Percentiles rank a stretch among this genome's conserved stretches.
phyloP scores from a whole-genome alignment of 1,284 basidiomycete species.

The Ganoderma lucidum region DNA sequence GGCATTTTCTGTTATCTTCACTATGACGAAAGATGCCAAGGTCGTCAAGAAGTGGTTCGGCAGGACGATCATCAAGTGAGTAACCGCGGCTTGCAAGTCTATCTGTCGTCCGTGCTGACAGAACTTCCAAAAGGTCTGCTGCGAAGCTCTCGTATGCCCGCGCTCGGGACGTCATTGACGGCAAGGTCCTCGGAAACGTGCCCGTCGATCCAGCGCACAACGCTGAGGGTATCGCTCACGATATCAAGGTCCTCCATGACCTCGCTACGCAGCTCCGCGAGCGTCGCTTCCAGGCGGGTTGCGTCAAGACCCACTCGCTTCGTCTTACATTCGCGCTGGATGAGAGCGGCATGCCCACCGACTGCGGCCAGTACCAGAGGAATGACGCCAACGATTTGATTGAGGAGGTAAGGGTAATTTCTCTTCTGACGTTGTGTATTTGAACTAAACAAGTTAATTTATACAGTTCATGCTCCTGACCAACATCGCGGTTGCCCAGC shows the following conservation, averaged over 20 bases:
- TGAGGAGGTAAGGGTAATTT: constrained; percentile 75
- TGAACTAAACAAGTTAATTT: constrained; percentile 13
- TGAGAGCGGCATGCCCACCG: constrained; percentile 82
- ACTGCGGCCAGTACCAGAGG: constrained; percentile 74
- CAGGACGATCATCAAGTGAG: constrained; percentile 89
- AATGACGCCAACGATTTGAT: constrained; percentile 85
- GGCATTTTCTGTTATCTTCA: constrained; percentile 90
- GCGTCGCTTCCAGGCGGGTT: constrained; percentile 84
- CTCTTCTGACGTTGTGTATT: background rate
- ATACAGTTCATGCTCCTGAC: constrained; percentile 91
- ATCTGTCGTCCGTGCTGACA: background rate
- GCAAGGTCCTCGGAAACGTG: constrained; percentile 63
- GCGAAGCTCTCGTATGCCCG: constrained; percentile 87
- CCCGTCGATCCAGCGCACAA: constrained; percentile 63
- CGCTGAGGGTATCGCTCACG: constrained; percentile 71
- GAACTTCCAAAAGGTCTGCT: constrained; percentile 70
- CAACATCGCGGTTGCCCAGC: constrained; percentile 91
- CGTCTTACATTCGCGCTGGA: constrained; percentile 86
- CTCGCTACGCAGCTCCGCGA: constrained; percentile 80
- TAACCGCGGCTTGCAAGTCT: constrained; percentile 14
- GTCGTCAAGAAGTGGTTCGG: constrained; percentile 92
- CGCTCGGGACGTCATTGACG: constrained; percentile 86
- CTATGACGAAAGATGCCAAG: constrained; percentile 84
- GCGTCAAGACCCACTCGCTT: constrained; percentile 78
- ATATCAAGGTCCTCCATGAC: constrained; percentile 76